phyloP scores from a whole-genome alignment of 2,329 filamentous ascomycete species.

The Alternaria ethzedia region DNA sequence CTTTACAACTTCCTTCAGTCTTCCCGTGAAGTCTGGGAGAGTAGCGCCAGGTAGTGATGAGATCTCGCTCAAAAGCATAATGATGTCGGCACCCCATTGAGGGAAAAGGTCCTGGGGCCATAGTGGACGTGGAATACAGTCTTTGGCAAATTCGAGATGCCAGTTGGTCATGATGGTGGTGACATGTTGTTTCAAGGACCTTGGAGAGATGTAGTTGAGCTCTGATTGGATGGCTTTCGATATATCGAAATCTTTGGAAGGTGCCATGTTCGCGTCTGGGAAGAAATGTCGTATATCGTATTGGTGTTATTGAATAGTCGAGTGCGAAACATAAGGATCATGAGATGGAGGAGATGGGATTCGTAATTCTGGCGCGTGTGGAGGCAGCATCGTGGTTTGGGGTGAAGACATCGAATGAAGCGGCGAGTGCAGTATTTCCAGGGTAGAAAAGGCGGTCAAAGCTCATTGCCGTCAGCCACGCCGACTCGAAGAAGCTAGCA shows the following conservation, averaged over 20 bases:
- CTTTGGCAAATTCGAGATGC: background rate
- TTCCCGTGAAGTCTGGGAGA: slow-evolving; percentile 4
- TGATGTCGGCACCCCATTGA: slow-evolving; percentile 8
- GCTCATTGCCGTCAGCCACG: slow-evolving; percentile 1
- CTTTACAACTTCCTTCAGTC: background rate
- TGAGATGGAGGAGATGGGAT: background rate
- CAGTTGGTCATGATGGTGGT: slow-evolving; percentile 6
- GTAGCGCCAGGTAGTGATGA: slow-evolving; percentile 3
- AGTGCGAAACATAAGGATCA: background rate
- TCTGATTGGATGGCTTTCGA: background rate
- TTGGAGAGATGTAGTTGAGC: background rate
- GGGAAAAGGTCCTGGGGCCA: slow-evolving; percentile 6
- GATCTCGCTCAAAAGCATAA: slow-evolving; percentile 7
- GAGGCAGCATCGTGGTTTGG: slow-evolving; percentile 7
- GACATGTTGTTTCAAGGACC: background rate
- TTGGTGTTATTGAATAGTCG: background rate
- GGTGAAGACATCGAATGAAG: background rate
- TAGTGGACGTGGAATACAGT: slow-evolving; percentile 4
- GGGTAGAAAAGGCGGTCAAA: slow-evolving; percentile 6
- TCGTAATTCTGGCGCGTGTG: background rate
- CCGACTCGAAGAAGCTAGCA: slow-evolving; percentile 7
- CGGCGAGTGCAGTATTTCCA: slow-evolving; percentile 2
- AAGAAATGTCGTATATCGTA: background rate
- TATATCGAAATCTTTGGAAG: background rate
- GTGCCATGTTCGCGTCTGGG: slow-evolving; percentile 1